phyloP scores from a whole-genome alignment of 495 filamentous ascomycete genomes.

The Lasiosphaeriaceae sp. region DNA sequence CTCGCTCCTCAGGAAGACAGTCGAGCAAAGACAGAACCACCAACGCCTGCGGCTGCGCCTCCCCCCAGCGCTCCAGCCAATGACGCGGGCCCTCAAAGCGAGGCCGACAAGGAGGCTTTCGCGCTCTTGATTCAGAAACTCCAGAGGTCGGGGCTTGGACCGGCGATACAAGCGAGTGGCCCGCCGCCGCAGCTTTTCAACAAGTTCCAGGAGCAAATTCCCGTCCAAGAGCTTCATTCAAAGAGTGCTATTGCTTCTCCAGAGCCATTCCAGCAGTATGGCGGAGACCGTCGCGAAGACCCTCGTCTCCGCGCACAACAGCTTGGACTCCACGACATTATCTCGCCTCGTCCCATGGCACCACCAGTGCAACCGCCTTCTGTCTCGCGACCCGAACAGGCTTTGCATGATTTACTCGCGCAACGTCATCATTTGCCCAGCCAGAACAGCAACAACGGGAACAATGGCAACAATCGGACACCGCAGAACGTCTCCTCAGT shows the following conservation, averaged over 20 bases:
- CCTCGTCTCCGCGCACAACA: conserved; percentile 19
- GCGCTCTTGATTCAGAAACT: conserved; percentile 85
- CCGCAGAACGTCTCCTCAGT: conserved; percentile 35
- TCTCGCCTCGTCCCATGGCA: conserved; percentile 37
- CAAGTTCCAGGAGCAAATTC: conserved; percentile 29
- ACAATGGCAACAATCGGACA: conserved; percentile 17
- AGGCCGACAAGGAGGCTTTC: conserved; percentile 85
- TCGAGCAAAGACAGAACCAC: conserved; percentile 52
- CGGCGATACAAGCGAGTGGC: conserved; percentile 17
- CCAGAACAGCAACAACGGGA: conserved; percentile 25
- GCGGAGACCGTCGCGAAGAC: conserved; percentile 39
- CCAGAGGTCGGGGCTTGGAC: conserved; percentile 31
- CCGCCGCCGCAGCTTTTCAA: conserved; percentile 14
- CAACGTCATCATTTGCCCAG: conserved; percentile 44
- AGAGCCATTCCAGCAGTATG: conserved; percentile 41
- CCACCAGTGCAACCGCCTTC: conserved; percentile 34
- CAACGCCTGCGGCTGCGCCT: conserved; percentile 26
- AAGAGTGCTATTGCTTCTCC: conserved; percentile 37
- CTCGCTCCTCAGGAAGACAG: conserved; percentile 66
- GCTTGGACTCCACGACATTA: conserved; percentile 35
- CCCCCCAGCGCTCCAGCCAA: not conserved
- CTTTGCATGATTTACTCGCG: conserved; percentile 50
- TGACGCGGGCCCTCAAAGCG: conserved; percentile 39
- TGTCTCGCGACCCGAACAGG: conserved; percentile 45
- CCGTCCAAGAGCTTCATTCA: conserved; percentile 21